Evolutionary conservation across 2,329 filamentous ascomycete genomes (phyloP), one percentile per base, ranked within the genome.

Genomic region (Fonsecaea nubica): DNA sequence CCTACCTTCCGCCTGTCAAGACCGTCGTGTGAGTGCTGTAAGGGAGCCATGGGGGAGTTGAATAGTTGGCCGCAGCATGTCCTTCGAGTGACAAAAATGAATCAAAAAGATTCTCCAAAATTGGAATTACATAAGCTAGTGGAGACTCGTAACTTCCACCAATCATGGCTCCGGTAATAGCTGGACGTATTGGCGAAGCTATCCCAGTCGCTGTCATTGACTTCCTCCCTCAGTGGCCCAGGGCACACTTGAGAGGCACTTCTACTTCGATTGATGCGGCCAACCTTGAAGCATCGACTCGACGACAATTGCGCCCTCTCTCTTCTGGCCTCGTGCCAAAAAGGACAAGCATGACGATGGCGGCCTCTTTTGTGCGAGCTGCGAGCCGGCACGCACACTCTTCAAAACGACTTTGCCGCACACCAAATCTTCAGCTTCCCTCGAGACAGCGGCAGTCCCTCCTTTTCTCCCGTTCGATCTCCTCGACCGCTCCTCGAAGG

Each of bases 341-440:
- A 38, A 71, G 67, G 76, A 80, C 75, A 73, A 70, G 59, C 38
- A 71, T 68, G 76, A 80, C 75, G 78, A 89, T 90, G 87, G 84
- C 87, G 79, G 85, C 84, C 72, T 81, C 85, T 60, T 82, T 89
- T 77, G 81, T 84, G 76, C 86, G 87, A 76, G 80, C 88, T 72
- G 85, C 84, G 78, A 81, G 84, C 79, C 58, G 58, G 48, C 58
- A 61, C 45, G 38, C 65, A 58, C 83, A 83, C 78, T 81, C 84
- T 77, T 82, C 85, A 74, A 87, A 86, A 80, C 84, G 85, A 76
- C 80, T 87, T 71, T 86, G 83, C 76, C 80, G 85, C 70, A 80
- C 83, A 77, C 82, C 84, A 76, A 83, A 81, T 76, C 78, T 77
- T 70, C 75, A 77, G 72, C 38, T 61, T 36, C 50, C 54, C 54